phyloP scores from a whole-genome alignment of 169 alveolate genomes.

The Cryptosporidium andersoni region DNA sequence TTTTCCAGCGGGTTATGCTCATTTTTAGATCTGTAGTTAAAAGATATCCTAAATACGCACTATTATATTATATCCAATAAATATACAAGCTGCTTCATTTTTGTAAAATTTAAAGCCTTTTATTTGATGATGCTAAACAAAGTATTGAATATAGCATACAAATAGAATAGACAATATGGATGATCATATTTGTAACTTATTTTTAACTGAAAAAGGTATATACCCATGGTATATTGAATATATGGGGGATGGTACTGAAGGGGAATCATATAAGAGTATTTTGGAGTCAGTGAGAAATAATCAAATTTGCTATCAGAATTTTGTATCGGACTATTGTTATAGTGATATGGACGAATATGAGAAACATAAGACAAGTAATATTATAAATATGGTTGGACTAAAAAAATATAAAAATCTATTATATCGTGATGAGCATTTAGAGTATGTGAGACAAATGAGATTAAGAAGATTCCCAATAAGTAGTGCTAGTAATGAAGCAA shows the following conservation, averaged over 20 bases:
- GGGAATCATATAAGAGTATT: constrained; percentile 27
- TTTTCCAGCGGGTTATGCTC: too few relatives aligned
- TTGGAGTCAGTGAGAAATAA: constrained; percentile 13
- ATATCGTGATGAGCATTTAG: constrained; percentile 8
- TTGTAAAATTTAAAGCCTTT: too few relatives aligned
- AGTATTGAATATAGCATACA: too few relatives aligned
- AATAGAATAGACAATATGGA: not conserved
- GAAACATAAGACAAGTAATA: not conserved
- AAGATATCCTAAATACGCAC: too few relatives aligned
- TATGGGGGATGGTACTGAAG: constrained; percentile 30
- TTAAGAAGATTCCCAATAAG: constrained; percentile 1
- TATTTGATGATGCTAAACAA: too few relatives aligned
- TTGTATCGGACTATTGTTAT: not conserved
- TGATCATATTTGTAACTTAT: constrained; percentile 1
- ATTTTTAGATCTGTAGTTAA: too few relatives aligned
- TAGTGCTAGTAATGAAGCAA: constrained; percentile 42
- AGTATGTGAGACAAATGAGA: constrained; percentile 57
- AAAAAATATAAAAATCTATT: not conserved
- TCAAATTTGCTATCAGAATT: constrained; percentile 11
- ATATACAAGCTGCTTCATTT: too few relatives aligned
- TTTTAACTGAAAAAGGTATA: constrained; percentile 22
- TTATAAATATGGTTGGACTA: not conserved
- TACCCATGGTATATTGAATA: constrained; percentile 49
- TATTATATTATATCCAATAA: too few relatives aligned
- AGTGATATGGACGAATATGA: not conserved